Percentiles rank a stretch among this genome's conserved stretches.
Conservation (phyloP, 139 green algal genomes). For the Ettlia oleoabundans region DNA sequence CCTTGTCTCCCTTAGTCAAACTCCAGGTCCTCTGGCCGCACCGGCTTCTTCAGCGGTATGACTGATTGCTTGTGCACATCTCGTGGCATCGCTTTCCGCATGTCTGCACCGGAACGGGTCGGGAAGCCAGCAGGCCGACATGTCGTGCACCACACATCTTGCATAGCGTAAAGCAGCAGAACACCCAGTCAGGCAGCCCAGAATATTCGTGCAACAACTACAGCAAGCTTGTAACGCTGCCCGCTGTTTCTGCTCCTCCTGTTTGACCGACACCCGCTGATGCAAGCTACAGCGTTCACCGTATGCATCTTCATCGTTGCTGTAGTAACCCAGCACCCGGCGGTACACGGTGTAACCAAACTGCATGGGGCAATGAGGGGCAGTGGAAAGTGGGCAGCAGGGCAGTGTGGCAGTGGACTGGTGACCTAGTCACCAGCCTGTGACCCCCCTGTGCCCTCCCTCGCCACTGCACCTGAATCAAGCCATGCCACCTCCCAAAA, state of each 20-base stretch:
- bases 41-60: slow-evolving; percentile 70
- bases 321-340: slow-evolving; percentile 91
- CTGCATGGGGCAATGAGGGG: slow-evolving; percentile 38
- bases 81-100: slow-evolving; percentile 95
- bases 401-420: too few relatives aligned
- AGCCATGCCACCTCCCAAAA: too few relatives aligned
- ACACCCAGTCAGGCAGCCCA: too few relatives aligned
- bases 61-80: slow-evolving; percentile 84
- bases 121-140: too few relatives aligned
- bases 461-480: too few relatives aligned
- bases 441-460: too few relatives aligned
- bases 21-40: slow-evolving; percentile 89
- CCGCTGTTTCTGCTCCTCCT: too few relatives aligned
- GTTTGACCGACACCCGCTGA: too few relatives aligned
- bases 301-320: slow-evolving; percentile 92
- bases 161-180: not conserved
- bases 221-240: too few relatives aligned
- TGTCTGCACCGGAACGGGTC: slow-evolving; percentile 74
- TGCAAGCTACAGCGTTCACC: slow-evolving; percentile 29
- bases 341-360: slow-evolving; percentile 96
- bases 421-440: too few relatives aligned
- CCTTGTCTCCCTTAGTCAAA: slow-evolving; percentile 80
- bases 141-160: not conserved
- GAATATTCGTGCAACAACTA: too few relatives aligned
- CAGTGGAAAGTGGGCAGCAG: too few relatives aligned